Percentiles rank a stretch among this genome's conserved stretches.
Conservation (phyloP, 2,329 filamentous ascomycete species). For the Ophiostoma australiae region DNA sequence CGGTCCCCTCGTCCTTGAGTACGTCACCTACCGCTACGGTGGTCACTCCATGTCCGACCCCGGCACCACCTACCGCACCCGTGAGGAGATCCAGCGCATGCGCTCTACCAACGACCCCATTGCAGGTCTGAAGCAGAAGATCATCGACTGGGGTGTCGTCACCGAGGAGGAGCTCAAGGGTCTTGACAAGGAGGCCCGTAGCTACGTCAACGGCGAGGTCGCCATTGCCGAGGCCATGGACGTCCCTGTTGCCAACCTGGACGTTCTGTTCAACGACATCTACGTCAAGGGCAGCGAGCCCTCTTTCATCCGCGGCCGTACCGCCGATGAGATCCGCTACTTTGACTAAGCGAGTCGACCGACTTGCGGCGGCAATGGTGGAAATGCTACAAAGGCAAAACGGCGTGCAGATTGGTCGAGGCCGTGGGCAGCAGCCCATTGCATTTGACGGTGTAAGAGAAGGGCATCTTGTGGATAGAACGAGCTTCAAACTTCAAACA, state of each 20-base stretch:
- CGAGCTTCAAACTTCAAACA: background rate
- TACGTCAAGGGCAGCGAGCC: slow-evolving; percentile 88
- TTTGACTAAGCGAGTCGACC: slow-evolving; percentile 47
- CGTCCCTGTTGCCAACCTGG: slow-evolving; percentile 67
- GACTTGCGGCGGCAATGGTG: background rate
- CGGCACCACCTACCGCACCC: slow-evolving; percentile 97
- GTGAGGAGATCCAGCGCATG: slow-evolving; percentile 99
- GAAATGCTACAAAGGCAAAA: background rate
- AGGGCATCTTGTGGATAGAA: background rate
- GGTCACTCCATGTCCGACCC: slow-evolving; percentile 99
- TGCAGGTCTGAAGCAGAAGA: slow-evolving; percentile 94
- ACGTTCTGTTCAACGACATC: slow-evolving; percentile 94
- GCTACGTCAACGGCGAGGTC: slow-evolving; percentile 82
- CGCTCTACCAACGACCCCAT: slow-evolving; percentile 98
- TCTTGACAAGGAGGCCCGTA: slow-evolving; percentile 89
- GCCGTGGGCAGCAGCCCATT: background rate
- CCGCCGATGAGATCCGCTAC: slow-evolving; percentile 91
- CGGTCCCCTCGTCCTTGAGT: slow-evolving; percentile 94
- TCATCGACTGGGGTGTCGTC: slow-evolving; percentile 89
- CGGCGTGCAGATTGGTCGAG: background rate
- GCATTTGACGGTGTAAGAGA: background rate
- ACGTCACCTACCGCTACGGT: slow-evolving; percentile 98
- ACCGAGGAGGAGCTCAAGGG: slow-evolving; percentile 93
- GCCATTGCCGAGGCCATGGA: slow-evolving; percentile 85
- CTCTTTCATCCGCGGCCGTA: slow-evolving; percentile 78